Evolutionary conservation across 805 yeast species (phyloP), one percentile per base, ranked within the genome.

Genomic region (Metschnikowia cerradonensis): DNA sequence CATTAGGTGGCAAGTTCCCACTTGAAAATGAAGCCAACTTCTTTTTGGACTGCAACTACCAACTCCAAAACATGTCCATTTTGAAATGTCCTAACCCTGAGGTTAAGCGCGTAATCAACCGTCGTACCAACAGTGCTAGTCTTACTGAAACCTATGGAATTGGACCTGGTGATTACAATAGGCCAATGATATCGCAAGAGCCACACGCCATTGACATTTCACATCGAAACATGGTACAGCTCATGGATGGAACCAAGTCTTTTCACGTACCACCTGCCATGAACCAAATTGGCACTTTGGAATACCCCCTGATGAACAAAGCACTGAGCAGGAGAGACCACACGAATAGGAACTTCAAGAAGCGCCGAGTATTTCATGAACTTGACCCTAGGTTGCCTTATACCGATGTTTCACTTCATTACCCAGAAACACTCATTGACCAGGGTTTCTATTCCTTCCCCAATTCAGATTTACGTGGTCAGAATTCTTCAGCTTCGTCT

Each of bases 1-100:
- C 83, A 0, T 67, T 84, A 19, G 90, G 90, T 1, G 83, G 83
- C 0, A 77, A 79, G 61, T 66, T 67, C 40, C 72, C 71, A 13
- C 63, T 72, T 41, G 83, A 78, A 51, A 82, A 78, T 53, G 82
- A 78, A 55, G 75, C 80, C 0, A 71, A 68, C 52, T 79, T 76
- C 57, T 73, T 70, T 50, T 64, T 77, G 60, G 83, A 78, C 54
- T 62, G 67, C 33, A 72, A 70, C 49, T 73, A 70, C 51, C 77
- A 72, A 55, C 63, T 72, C 33, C 78, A 70, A 53, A 70, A 70
- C 47, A 71, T 72, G 74, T 31, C 47, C 13, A 35, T 36, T 8
- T 44, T 44, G 47, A 34, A 32, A 2, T 23, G 19, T 34, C 38
- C 31, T 2, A 34, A 33, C 20, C 19, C 38, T 4, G 38, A 22